These are phyloP conservation scores for Macadamia tetraphylla DNA, from an alignment of 164 flowering plant genomes.

Conservation along the genomic window DNA sequence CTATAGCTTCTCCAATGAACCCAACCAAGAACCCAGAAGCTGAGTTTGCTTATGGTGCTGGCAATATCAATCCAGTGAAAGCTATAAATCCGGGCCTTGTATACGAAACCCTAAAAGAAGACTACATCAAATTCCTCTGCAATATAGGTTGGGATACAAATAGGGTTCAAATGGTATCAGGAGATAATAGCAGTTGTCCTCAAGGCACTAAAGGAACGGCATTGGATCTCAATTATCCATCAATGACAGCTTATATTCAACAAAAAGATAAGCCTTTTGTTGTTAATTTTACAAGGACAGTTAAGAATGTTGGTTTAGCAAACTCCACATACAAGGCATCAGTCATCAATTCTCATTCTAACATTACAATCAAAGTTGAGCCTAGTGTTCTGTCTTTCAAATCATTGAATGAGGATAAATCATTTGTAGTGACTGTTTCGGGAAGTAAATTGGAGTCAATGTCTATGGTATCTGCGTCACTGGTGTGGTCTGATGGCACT, in stretches of 20 bases:
- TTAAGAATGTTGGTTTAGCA: constrained; percentile 31
- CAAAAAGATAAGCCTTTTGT: too few relatives aligned
- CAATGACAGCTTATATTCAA: too few relatives aligned
- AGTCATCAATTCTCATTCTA: background rate
- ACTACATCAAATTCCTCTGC: constrained; percentile 25
- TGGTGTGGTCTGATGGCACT: constrained; percentile 30
- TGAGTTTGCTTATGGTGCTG: constrained; percentile 20
- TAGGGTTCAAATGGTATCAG: constrained; percentile 10
- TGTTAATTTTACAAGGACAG: constrained; percentile 13
- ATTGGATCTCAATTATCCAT: too few relatives aligned
- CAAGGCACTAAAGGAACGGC: background rate
- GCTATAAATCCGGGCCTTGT: constrained; percentile 8
- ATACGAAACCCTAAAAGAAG: constrained; percentile 20
- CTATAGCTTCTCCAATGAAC: constrained; percentile 13
- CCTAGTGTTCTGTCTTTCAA: constrained; percentile 23
- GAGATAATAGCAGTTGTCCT: constrained; percentile 2
- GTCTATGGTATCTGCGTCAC: background rate
- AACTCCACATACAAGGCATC: constrained; percentile 25
- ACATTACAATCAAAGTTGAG: constrained; percentile 12
- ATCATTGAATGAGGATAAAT: background rate
- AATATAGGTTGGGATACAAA: constrained; percentile 3
- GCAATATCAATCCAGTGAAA: constrained; percentile 28
- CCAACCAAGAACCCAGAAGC: background rate
- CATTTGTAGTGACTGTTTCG: constrained; percentile 18
- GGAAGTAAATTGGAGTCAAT: background rate